Conservation (phyloP, 2,329 filamentous ascomycete species). For the Plenodomus tracheiphilus region DNA sequence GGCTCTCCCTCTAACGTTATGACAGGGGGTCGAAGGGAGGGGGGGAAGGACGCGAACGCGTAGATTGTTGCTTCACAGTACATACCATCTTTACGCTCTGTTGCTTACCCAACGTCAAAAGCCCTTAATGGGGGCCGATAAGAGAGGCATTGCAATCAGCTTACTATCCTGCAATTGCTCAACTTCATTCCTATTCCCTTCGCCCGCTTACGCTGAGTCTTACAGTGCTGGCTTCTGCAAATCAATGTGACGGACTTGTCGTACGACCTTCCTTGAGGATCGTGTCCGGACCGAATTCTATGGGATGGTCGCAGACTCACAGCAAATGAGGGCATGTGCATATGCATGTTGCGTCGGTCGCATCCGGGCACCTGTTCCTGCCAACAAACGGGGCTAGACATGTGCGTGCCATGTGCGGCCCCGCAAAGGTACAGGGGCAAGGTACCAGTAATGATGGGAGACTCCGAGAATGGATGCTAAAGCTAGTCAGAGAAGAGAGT, state of each 20-base stretch:
- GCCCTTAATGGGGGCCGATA: neutral
- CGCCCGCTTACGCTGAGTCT: too few species aligned
- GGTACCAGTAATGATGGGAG: neutral
- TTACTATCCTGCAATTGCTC: too few species aligned
- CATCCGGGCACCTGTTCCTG: neutral
- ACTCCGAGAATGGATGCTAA: too few species aligned
- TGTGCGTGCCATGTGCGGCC: neutral
- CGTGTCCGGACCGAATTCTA: neutral
- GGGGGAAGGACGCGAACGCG: neutral
- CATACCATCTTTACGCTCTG: too few species aligned
- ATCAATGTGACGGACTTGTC: neutral
- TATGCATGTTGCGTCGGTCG: neutral
- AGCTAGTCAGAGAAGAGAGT: neutral
- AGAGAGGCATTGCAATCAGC: neutral
- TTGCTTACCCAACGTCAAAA: too few species aligned
- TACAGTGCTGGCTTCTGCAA: neutral
- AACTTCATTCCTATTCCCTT: neutral
- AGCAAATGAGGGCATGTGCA: neutral
- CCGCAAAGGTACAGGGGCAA: neutral
- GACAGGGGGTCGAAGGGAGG: too few species aligned
- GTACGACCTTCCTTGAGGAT: neutral
- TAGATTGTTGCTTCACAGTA: too few species aligned
- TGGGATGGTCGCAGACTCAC: neutral
- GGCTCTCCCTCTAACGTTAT: too few species aligned
- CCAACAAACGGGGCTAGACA: neutral